Evolutionary conservation across 768 basidiomycete genomes (phyloP), one percentile per base, ranked within the genome.

Genomic region (Tubosaeta sp.): DNA sequence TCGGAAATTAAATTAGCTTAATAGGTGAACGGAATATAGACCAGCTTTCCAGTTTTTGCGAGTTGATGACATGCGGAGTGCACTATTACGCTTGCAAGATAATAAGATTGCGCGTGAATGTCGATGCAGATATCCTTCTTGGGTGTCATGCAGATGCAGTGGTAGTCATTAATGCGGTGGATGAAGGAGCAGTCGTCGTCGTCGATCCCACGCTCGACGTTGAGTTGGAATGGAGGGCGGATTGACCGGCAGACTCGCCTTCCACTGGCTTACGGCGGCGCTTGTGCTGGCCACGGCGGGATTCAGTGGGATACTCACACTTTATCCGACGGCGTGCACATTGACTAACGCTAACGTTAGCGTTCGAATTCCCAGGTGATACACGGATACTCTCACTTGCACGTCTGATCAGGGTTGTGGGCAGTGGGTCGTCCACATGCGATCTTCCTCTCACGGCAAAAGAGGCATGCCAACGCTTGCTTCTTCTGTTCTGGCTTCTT

Each of bases 391-490:
- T 50, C 77, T 62, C 48, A 78, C 77, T 78, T 77, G 77, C 77
- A 78, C 8, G 74, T 69, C 50, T 63, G 66, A 48, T 74, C 72
- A 50, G 63, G 58, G 55, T 55, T 67, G 17, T 69, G 69, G 26
- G 71, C 68, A 50, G 68, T 56, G 14, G 76, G 75, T 14, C 74
- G 65, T 29, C 77, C 77, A 57, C 77, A 78, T 22, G 75, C 75
- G 59, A 78, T 78, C 65, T 78, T 78, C 54, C 77, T 65, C 65
- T 76, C 75, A 53, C 77, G 67, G 55, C 77, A 78, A 65, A 78
- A 78, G 47, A 73, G 61, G 52, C 76, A 78, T 51, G 74, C 74
- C 50, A 78, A 67, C 50, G 72, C 72, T 50, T 77, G 75, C 64
- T 76, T 76, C 65, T 74, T 72, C 64, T 74, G 69, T 32, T 69